These are phyloP conservation scores for Heritiera littoralis DNA, from an alignment of 345 rosid genomes.

Conservation along the genomic window DNA sequence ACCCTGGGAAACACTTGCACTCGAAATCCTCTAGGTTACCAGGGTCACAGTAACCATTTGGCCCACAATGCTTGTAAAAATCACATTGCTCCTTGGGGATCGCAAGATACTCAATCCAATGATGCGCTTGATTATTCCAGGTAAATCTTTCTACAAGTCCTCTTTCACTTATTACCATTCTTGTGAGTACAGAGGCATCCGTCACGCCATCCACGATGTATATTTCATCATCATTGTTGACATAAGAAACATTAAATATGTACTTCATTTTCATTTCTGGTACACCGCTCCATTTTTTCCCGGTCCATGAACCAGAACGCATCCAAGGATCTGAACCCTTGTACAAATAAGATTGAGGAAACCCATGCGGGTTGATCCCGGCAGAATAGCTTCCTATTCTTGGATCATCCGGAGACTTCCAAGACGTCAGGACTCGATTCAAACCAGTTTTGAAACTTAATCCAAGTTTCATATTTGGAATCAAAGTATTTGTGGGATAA, in stretches of 20 bases:
- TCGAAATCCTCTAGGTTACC: conserved; percentile 30
- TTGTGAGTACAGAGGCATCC: conserved; percentile 38
- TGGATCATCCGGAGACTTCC: conserved; percentile 59
- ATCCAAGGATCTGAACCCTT: conserved; percentile 35
- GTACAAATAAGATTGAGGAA: conserved; percentile 50
- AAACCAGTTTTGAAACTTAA: conserved; percentile 35
- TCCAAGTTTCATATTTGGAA: conserved; percentile 72
- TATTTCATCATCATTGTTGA: conserved; percentile 38
- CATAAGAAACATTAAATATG: conserved; percentile 36
- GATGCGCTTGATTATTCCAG: conserved; percentile 43
- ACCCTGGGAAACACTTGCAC: conserved; percentile 69
- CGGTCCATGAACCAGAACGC: conserved; percentile 69
- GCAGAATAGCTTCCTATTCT: conserved; percentile 44
- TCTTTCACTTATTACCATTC: conserved; percentile 51
- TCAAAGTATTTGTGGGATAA: conserved; percentile 57
- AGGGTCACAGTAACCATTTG: conserved; percentile 46
- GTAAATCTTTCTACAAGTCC: conserved; percentile 48
- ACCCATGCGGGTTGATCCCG: conserved; percentile 44
- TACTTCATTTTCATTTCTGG: conserved; percentile 49
- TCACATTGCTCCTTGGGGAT: conserved; percentile 72
- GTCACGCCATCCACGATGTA: conserved; percentile 34
- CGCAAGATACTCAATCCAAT: conserved; percentile 49
- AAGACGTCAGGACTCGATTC: conserved; percentile 44
- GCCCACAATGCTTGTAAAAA: conserved; percentile 55
- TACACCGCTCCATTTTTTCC: conserved; percentile 65